Base-by-base conservation (phyloP, 192 early-diverging fungal genomes). In the Radiomyces spectabilis region DNA sequence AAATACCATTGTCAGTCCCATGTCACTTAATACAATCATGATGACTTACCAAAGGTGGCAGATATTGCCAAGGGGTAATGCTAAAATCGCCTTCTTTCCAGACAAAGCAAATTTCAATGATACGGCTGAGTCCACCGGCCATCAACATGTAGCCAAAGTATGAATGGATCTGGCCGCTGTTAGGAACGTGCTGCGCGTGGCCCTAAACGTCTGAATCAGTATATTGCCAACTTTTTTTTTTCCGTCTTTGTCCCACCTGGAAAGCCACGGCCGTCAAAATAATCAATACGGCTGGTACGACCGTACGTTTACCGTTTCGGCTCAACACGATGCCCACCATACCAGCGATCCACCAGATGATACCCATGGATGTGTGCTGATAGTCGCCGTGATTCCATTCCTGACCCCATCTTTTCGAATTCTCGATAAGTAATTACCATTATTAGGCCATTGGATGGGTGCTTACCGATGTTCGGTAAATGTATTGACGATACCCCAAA, bases 401-500 rank as follows among this genome's bases (percentile, higher is more conserved):
- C 5, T 44, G 40, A 10, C 68, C 68, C 68, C 68, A 70, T 41
- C 67, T 59, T 31, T 39, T 25, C n/a, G 18, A 9, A 13, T 18
- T 1, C 5, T 27, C 7, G n/a, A n/a, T n/a, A n/a, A n/a, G n/a
- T n/a, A n/a, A n/a, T n/a, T n/a, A n/a, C n/a, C n/a, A n/a, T n/a
- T n/a, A n/a, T n/a, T n/a, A n/a, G n/a, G n/a, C n/a, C n/a, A n/a
- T n/a, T n/a, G n/a, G n/a, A n/a, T n/a, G n/a, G n/a, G 63, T 25
- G 67, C 53, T 33, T 76, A 81, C 53, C 82, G 73, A 63, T 85
- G 83, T 63, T 85, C 83, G 7, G 83, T 85, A 33, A 82, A 85
- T 8, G 83, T 82, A 57, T 85, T 85, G 49, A 83, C 68, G 55
- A 81, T 76, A 16, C 83, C 83, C 83, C 83, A 85, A 5, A 60